A percentile compares a stretch with the other conserved stretches of the same genome.
These are phyloP conservation scores for Candida yuanshanica DNA, from an alignment of 805 yeast species.

Conservation along the genomic window DNA sequence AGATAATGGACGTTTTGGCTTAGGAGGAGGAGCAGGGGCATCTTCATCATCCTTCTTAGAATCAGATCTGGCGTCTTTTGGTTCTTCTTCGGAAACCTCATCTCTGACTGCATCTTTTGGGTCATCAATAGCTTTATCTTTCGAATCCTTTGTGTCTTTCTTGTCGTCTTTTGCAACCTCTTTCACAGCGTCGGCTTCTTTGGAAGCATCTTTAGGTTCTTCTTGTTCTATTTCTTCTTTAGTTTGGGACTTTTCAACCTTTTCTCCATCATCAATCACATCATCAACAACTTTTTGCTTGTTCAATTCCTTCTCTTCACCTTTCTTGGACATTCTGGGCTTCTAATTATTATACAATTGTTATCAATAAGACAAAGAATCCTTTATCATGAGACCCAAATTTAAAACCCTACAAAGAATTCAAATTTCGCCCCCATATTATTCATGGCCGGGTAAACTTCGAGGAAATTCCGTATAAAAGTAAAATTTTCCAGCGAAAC, in stretches of 20 bases:
- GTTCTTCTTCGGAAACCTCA: slow-evolving; percentile 1
- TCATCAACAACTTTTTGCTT: slow-evolving; percentile 6
- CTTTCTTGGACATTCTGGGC: slow-evolving; percentile 9
- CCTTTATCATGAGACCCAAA: no score
- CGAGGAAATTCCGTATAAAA: neutral
- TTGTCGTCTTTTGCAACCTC: slow-evolving; percentile 7
- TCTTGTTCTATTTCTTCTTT: slow-evolving; percentile 6
- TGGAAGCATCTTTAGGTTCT: slow-evolving; percentile 8
- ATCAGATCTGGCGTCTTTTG: neutral
- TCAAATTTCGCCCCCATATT: neutral
- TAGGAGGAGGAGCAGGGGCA: slow-evolving; percentile 34
- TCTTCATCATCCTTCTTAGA: slow-evolving; percentile 5
- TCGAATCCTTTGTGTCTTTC: neutral
- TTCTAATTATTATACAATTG: neutral
- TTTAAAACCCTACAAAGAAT: neutral
- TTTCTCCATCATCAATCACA: neutral
- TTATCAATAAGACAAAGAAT: no score
- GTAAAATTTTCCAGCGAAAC: slow-evolving; percentile 6
- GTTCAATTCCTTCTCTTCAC: slow-evolving; percentile 2
- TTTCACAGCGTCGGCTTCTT: neutral
- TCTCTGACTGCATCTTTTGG: neutral
- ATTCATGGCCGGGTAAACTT: neutral
- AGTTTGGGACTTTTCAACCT: neutral
- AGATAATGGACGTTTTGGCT: slow-evolving; percentile 57
- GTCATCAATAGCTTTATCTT: slow-evolving; percentile 4